Evolutionary conservation across 2,329 filamentous ascomycete genomes (phyloP).

Genomic region (Lasiodiplodia hormozganensis): DNA sequence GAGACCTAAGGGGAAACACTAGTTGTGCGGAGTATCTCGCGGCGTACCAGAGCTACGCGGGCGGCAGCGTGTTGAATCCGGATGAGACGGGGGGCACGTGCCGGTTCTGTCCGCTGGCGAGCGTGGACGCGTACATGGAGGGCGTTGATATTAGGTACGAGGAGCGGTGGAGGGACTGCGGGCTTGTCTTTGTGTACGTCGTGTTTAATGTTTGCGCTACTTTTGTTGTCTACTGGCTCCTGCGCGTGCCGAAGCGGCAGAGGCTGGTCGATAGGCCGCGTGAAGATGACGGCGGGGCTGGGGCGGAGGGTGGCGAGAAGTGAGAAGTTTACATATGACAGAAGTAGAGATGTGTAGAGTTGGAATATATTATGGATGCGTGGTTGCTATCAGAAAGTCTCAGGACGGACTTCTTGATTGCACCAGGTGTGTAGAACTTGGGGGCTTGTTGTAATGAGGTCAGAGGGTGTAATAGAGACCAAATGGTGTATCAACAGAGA

Average conservation of each 20-base stretch:
- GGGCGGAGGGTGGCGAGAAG: too few species aligned
- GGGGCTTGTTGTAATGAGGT: too few species aligned
- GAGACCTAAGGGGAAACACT: slow-evolving; percentile 35
- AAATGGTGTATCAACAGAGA: too few species aligned
- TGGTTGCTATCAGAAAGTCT: too few species aligned
- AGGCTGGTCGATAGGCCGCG: too few species aligned
- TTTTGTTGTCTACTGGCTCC: slow-evolving; percentile 48
- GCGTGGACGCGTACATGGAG: slow-evolving; percentile 88
- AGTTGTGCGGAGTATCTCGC: slow-evolving; percentile 55
- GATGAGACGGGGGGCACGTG: slow-evolving; percentile 43
- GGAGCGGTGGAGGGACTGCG: slow-evolving; percentile 57
- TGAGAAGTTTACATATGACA: too few species aligned
- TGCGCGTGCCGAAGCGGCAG: neutral
- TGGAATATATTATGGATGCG: too few species aligned
- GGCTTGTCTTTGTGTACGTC: slow-evolving; percentile 56
- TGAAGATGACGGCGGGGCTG: too few species aligned
- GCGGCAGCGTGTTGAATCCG: slow-evolving; percentile 40
- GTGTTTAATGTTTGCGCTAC: slow-evolving; percentile 55
- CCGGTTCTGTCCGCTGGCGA: slow-evolving; percentile 53
- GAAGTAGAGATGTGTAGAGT: too few species aligned
- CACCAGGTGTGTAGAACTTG: too few species aligned
- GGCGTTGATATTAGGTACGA: slow-evolving; percentile 64
- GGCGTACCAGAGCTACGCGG: slow-evolving; percentile 44
- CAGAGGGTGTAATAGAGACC: too few species aligned
- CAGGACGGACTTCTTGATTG: too few species aligned